Evolutionary conservation across 2,329 filamentous ascomycete species (phyloP).

Genomic region (Metarhizium rileyi): DNA sequence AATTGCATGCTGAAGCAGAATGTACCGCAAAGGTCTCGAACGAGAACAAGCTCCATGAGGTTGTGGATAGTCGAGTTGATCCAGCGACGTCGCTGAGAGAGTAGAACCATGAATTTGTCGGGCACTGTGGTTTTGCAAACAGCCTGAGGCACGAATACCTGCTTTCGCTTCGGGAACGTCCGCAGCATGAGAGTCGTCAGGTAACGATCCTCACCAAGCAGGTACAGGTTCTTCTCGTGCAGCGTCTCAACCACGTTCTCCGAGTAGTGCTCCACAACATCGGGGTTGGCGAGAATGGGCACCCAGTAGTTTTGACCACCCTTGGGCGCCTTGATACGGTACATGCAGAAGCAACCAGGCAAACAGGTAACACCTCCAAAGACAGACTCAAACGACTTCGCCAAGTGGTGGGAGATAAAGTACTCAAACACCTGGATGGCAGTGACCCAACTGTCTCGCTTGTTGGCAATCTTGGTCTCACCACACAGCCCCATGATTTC

Average conservation of each 20-base stretch:
- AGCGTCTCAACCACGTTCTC: slow-evolving; percentile 98
- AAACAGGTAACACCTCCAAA: slow-evolving; percentile 99
- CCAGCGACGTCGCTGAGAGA: slow-evolving; percentile 94
- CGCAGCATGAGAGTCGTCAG: slow-evolving; percentile 95
- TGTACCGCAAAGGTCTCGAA: slow-evolving; percentile 91
- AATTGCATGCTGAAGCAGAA: slow-evolving; percentile 99
- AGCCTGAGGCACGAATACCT: slow-evolving; percentile 95
- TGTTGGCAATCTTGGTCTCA: slow-evolving; percentile 99
- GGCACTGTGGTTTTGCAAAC: slow-evolving; percentile 98
- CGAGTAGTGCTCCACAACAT: slow-evolving; percentile 97
- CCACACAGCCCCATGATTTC: slow-evolving; percentile 99
- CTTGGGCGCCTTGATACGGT: slow-evolving; percentile 98
- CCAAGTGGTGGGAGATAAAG: slow-evolving; percentile 95
- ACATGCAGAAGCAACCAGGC: slow-evolving; percentile 99
- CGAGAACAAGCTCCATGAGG: slow-evolving; percentile 91
- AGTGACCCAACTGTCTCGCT: slow-evolving; percentile 85
- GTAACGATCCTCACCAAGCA: slow-evolving; percentile 90
- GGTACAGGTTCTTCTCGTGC: slow-evolving; percentile 91
- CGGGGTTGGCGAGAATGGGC: slow-evolving; percentile 93
- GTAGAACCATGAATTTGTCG: slow-evolving; percentile 79
- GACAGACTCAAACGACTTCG: slow-evolving; percentile 95
- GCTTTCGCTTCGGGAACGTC: slow-evolving; percentile 97
- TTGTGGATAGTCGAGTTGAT: slow-evolving; percentile 99
- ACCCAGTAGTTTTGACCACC: slow-evolving; percentile 99
- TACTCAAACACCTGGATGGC: slow-evolving; percentile 99